Evolutionary conservation across 352 stramenopile genomes (phyloP), one percentile per base, ranked within the genome.

Genomic region (Pythium coloratum): DNA sequence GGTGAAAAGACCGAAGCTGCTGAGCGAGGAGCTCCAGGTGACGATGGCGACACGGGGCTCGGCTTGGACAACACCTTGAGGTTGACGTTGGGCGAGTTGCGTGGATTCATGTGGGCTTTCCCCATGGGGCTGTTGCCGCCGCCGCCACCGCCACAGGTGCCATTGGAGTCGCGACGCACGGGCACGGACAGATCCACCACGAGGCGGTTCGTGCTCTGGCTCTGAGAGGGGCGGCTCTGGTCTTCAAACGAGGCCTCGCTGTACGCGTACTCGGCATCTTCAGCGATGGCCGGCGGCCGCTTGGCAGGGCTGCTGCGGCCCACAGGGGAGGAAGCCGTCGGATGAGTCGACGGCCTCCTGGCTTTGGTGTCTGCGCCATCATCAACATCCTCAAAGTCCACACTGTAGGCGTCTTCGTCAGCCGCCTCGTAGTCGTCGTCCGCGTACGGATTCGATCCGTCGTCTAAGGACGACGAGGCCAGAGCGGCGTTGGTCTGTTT

Each of bases 121-220:
- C 20, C 34, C 26, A 68, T 57, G 13, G 55, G 64, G 32, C 61
- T 75, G 44, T 36, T 49, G 55, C 55, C 53, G 8, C 57, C 24
- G 8, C 57, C 24, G 20, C 69, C 30, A 20, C 26, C 32, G 53
- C 53, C 54, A 24, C 32, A 62, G 26, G 78, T 77, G 24, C 71
- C 69, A 57, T 70, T 73, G 6, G 76, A 90, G 64, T 70, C 62
- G 18, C 68, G 70, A 16, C 77, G 70, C 10, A 75, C 71, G 1
- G 77, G 80, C 46, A 92, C 80, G 26, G 81, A 90, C 13, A 92
- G 77, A 57, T 92, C 75, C 32, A 92, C 80, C 33, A 89, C 67
- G 38, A 76, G 74, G 1, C 77, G 78, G 66, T 73, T 51, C 69
- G 83, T 73, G 55, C 62, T 77, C 18, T 55, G 28, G 54, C 77